A percentile compares a stretch with the other conserved stretches of the same genome.
Conservation (phyloP, 805 yeast genomes). For the Metschnikowia proteae region DNA sequence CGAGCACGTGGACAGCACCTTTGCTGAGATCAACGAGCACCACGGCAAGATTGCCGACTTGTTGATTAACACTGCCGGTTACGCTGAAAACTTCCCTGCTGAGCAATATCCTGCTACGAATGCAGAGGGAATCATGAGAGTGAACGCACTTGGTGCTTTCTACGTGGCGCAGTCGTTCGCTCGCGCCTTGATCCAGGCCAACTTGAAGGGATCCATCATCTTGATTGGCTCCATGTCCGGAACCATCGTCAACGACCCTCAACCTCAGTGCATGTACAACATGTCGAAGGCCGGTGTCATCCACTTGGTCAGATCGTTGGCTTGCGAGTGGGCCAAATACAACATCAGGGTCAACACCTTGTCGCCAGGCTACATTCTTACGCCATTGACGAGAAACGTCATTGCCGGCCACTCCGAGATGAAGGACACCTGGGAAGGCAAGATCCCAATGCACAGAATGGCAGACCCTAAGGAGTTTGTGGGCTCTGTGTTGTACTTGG, state of each 20-base stretch:
- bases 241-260: constrained; percentile 72
- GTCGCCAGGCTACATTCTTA: constrained; percentile 77
- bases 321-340: constrained; percentile 78
- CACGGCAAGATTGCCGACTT: constrained; percentile 62
- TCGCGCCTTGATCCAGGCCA: constrained; percentile 56
- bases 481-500: constrained; percentile 70
- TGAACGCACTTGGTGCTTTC: constrained; percentile 70
- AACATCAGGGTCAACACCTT: constrained; percentile 73
- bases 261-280: constrained; percentile 76
- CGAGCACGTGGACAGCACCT: constrained; percentile 51
- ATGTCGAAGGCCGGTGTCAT: constrained; percentile 86
- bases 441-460: constrained; percentile 76
- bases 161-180: constrained; percentile 75
- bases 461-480: constrained; percentile 82
- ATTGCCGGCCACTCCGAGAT: constrained; percentile 55
- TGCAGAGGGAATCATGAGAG: constrained; percentile 65
- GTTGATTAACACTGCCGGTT: constrained; percentile 79
- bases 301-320: constrained; percentile 71
- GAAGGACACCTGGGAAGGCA: constrained; percentile 68
- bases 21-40: constrained; percentile 50
- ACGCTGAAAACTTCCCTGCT: constrained; percentile 76
- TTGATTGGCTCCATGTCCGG: constrained; percentile 81
- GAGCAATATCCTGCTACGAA: constrained; percentile 69
- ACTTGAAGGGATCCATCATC: constrained; percentile 57
- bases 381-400: constrained; percentile 74